Evolutionary conservation across 1,284 basidiomycete genomes (phyloP).

Genomic region (Fomitopsis schrenkii): DNA sequence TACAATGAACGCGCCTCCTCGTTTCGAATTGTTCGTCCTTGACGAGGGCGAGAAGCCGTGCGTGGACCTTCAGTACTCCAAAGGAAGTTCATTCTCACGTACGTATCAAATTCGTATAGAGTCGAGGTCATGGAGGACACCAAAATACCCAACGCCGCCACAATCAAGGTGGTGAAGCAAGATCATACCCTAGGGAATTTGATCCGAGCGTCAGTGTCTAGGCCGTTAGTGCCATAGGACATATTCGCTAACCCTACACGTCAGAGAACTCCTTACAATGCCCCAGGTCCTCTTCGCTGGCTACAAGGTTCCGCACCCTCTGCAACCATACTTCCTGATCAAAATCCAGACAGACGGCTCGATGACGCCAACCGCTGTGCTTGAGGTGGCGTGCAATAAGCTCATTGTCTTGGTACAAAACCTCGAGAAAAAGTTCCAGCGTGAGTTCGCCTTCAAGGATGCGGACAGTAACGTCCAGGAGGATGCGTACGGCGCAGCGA

Average conservation of each 20-base stretch:
- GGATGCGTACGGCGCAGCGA: constrained; percentile 54
- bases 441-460: constrained; percentile 74
- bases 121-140: constrained; percentile 93
- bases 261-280: constrained; percentile 83
- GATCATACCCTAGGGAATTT: constrained; percentile 98
- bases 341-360: constrained; percentile 95
- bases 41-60: constrained; percentile 92
- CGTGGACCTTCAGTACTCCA: constrained; percentile 31
- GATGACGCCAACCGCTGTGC: constrained; percentile 76
- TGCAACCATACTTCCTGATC: constrained; percentile 90
- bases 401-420: constrained; percentile 75
- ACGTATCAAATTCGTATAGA: constrained; percentile 37
- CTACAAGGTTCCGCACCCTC: constrained; percentile 96
- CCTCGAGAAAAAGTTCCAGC: constrained; percentile 70
- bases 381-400: constrained; percentile 82
- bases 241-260: background rate
- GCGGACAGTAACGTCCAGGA: constrained; percentile 51
- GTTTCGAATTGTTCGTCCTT: constrained; percentile 89
- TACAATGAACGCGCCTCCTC: constrained; percentile 88
- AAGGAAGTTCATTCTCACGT: constrained; percentile 3
- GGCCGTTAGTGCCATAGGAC: background rate
- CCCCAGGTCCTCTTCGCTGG: constrained; percentile 91
- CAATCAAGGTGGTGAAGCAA: constrained; percentile 91
- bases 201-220: constrained; percentile 78
- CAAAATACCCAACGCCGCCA: constrained; percentile 96